Evolutionary conservation across 2,329 filamentous ascomycete species (phyloP), one percentile per base, ranked within the genome.

Genomic region (Annulohypoxylon truncatum): DNA sequence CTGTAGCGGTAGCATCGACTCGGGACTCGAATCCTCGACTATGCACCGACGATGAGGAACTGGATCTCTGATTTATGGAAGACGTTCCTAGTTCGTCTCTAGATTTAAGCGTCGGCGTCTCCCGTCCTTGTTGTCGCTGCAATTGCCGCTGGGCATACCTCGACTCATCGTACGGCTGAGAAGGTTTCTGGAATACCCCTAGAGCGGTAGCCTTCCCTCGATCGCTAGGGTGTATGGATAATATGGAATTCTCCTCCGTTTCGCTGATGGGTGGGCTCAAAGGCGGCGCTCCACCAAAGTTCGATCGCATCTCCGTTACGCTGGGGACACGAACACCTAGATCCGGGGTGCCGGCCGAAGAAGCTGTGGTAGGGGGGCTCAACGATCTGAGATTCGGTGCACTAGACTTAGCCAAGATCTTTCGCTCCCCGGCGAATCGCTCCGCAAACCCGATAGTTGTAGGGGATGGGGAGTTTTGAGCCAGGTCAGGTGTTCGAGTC

Each of bases 111-210:
- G 81, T 82, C 0, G 90, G 87, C 0, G 87, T 88, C 60, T 91
- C 90, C 24, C 90, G 87, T 26, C 90, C 92, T 73, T 92, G 87
- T 68, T 95, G 92, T 77, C 97, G 87, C 76, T 94, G 92, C 50
- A 92, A 82, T 74, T 97, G 92, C 46, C 93, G 88, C 75, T 96
- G 91, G 4, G 92, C 87, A 73, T 93, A 97, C 74, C 93, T 92
- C 18, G 90, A 88, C 74, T 97, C 94, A 73, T 97, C 93, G 71
- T 96, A 97, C 6, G 89, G 87, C 53, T 90, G 87, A 1, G 82
- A 80, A 1, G 94, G 92, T 75, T 93, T 93, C 69, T 91, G 91
- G 65, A 77, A 78, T 5, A 78, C 75, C 1, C 75, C 76, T 13
- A 78, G 70, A 51, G 76, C 75, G 20, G 76, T 78, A 26, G 76